Base-by-base conservation (phyloP, 179 eudicot genomes). In the Vitellaria paradoxa region DNA sequence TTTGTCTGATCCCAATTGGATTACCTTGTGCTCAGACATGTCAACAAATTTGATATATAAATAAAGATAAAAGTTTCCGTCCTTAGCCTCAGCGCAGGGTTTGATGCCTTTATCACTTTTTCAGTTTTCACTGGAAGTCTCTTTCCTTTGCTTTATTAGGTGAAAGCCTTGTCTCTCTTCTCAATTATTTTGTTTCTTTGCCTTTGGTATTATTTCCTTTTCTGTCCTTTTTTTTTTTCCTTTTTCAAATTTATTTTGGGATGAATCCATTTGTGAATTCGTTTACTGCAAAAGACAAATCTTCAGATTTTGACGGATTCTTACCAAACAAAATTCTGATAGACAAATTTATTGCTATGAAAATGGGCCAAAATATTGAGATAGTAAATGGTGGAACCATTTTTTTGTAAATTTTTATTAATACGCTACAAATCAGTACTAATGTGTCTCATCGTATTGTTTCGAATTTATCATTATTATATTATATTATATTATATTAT, bases 141-240 rank as follows among this genome's bases (percentile, higher is more conserved):
- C 45, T 45, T 68, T 68, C 66, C 61, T 73, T 73, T 45, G 56
- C 76, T 73, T 73, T 73, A 73, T 61, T 60, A 42, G 67, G 76
- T 73, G 76, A 73, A 73, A 62, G 14, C 30, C 3, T 68, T 42
- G 72, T 45, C 72, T 7, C 7, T 26, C 14, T n/a, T n/a, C 12
- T 68, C 24, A 20, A 53, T 68, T 68, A 7, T 42, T 13, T 37
- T 24, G 6, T 65, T 12, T 12, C 45, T 9, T 7, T 59, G 17
- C 11, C 53, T 18, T n/a, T 40, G 4, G 37, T 37, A 17, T 49
- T 50, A 50, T 26, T 50, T 37, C 10, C 61, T 50, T 56, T 30
- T 0, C 45, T 30, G n/a, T 30, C 37, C 37, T 30, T 30, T 30
- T 30, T 30, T 30, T 30, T 30, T 30, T 30, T n/a, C n/a, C 37